phyloP scores from a whole-genome alignment of 805 yeast species.

The Kazachstania taianensis region DNA sequence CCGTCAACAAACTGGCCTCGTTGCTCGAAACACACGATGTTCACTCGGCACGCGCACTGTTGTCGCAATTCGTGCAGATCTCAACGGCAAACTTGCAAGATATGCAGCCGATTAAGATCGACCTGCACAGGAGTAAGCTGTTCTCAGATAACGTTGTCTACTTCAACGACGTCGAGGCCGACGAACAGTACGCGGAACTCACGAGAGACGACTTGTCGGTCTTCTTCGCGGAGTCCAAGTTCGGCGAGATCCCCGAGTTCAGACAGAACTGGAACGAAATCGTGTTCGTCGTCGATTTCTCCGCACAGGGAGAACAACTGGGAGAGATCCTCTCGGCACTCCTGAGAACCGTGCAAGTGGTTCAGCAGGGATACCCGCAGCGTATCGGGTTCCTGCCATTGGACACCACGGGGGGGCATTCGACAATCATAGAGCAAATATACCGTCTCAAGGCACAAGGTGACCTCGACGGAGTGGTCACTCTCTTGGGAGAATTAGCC shows the following conservation, averaged over 20 bases:
- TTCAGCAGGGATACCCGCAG: constrained; percentile 55
- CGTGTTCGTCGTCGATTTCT: constrained; percentile 56
- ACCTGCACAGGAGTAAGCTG: constrained; percentile 24
- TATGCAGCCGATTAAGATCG: constrained; percentile 26
- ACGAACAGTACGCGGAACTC: constrained; percentile 41
- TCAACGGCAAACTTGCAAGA: constrained; percentile 18
- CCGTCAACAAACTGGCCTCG: constrained; percentile 8
- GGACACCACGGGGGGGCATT: constrained; percentile 11
- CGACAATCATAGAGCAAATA: constrained; percentile 15
- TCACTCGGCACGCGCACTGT: constrained; percentile 11
- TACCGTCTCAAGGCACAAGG: constrained; percentile 17
- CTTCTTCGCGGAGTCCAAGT: constrained; percentile 37
- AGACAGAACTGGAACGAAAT: constrained; percentile 67
- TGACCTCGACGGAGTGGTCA: constrained; percentile 9
- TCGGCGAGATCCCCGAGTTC: constrained; percentile 59
- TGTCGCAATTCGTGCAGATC: constrained; percentile 15
- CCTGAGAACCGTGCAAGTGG: constrained; percentile 38
- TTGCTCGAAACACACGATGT: not conserved
- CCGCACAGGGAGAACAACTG: constrained; percentile 30
- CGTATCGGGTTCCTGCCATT: constrained; percentile 79
- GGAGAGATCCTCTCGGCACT: constrained; percentile 39
- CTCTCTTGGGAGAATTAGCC: constrained; percentile 12
- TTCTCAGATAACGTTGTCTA: constrained; percentile 42
- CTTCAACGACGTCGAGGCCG: constrained; percentile 68
- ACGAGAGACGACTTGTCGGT: constrained; percentile 33